These are phyloP conservation scores for Gossypium trilobum DNA, from an alignment of 441 rosid species.

Conservation along the genomic window DNA sequence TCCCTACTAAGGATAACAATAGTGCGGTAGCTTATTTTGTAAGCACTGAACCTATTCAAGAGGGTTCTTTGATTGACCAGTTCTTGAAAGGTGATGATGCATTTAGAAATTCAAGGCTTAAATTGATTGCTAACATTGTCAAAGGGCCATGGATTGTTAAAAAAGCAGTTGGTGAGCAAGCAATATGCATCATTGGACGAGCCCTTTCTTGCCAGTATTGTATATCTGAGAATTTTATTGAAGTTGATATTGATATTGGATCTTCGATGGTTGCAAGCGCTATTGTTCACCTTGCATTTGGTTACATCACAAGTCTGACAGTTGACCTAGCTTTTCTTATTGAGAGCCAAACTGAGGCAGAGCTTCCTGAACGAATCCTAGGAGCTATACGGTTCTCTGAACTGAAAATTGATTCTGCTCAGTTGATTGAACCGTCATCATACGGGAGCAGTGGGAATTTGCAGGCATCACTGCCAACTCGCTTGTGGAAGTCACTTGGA, in stretches of 20 bases:
- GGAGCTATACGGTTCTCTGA: constrained; percentile 82
- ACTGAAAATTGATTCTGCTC: constrained; percentile 60
- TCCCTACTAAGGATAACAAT: constrained; percentile 77
- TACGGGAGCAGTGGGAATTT: constrained; percentile 16
- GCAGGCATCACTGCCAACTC: constrained; percentile 40
- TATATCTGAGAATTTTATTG: constrained; percentile 44
- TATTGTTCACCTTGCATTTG: constrained; percentile 82
- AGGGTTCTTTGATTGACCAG: constrained; percentile 62
- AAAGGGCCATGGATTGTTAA: constrained; percentile 92
- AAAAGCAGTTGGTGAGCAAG: constrained; percentile 96
- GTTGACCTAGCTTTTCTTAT: constrained; percentile 84
- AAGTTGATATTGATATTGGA: constrained; percentile 85
- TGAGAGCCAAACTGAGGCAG: constrained; percentile 62
- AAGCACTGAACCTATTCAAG: constrained; percentile 41
- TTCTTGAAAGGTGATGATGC: constrained; percentile 72
- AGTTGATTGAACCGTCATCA: constrained; percentile 27
- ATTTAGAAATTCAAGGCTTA: constrained; percentile 63
- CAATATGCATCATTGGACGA: constrained; percentile 81
- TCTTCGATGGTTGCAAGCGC: constrained; percentile 94
- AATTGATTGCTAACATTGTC: constrained; percentile 81
- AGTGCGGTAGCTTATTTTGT: constrained; percentile 85
- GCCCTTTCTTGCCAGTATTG: constrained; percentile 59
- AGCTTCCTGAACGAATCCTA: constrained; percentile 74
- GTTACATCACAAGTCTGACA: constrained; percentile 69
- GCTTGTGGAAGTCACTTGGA: constrained; percentile 77